These are phyloP conservation scores for Neurospora terricola DNA, from an alignment of 495 filamentous ascomycete species.

Conservation along the genomic window DNA sequence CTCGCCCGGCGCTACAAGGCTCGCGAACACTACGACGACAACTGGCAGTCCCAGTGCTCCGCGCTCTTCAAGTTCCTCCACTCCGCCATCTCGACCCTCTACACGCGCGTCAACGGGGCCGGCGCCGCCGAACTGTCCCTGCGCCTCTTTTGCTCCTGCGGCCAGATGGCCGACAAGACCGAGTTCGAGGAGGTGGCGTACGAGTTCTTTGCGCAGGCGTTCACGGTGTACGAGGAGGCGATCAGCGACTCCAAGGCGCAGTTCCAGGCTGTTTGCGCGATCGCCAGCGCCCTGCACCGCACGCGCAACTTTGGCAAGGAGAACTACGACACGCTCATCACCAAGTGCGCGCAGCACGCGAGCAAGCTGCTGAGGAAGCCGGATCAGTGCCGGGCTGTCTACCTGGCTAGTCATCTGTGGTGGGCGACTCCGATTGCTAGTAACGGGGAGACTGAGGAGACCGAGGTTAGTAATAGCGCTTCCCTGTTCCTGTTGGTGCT, in stretches of 20 bases:
- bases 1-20: constrained; percentile 83
- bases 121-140: constrained; percentile 78
- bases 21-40: constrained; percentile 89
- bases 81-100: constrained; percentile 73
- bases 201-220: constrained; percentile 97
- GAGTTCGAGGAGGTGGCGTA: constrained; percentile 93
- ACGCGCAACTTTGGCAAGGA: constrained; percentile 84
- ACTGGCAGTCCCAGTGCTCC: constrained; percentile 83
- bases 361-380: constrained; percentile 97
- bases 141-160: constrained; percentile 81
- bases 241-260: constrained; percentile 92
- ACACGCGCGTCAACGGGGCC: constrained; percentile 65
- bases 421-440: constrained; percentile 87
- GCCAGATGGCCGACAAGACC: constrained; percentile 85
- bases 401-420: constrained; percentile 92
- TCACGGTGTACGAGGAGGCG: constrained; percentile 94
- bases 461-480: constrained; percentile 50
- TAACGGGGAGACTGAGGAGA: constrained; percentile 72
- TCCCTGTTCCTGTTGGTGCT: neutral
- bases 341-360: constrained; percentile 91
- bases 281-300: constrained; percentile 78
- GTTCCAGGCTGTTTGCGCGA: constrained; percentile 94
- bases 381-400: constrained; percentile 94
- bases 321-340: constrained; percentile 97
- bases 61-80: constrained; percentile 94